Base-by-base conservation (phyloP, 345 rosid genomes). In the Populus tremula region DNA sequence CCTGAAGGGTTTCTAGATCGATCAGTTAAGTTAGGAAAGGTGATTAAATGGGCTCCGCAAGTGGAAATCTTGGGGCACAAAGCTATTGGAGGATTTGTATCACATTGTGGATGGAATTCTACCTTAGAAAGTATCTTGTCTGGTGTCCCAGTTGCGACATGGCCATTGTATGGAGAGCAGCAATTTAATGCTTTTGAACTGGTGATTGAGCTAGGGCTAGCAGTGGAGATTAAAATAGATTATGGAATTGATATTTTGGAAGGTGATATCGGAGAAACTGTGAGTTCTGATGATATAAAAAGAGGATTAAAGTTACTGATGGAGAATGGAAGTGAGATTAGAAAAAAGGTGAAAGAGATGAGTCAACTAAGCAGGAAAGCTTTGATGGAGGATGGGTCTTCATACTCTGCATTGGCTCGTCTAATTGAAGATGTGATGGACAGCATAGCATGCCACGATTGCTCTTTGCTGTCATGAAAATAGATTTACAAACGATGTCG, bases 31-130 rank as follows among this genome's bases (percentile, higher is more conserved):
- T 31, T 74, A 7, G 77, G 77, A 3, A 74, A 74, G 45, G 59
- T 74, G 7, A 64, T 45, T 23, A 70, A 70, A 8, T 74, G 77
- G 77, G 76, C 76, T 47, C 76, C 69, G 4, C 76, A 73, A 41
- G 39, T 9, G 6, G 14, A 35, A 17, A 4, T 74, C 21, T 12
- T 74, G 27, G 77, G 70, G 4, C 77, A 74, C 69, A 59, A 18
- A 20, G 70, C 77, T 0, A 18, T 74, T 9, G 77, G 77, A 18
- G 77, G 70, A 11, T 74, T 74, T 45, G 77, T 74, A 1, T 74
- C 77, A 1, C 77, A 74, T 23, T 74, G 77, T 7, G 77, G 77
- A 20, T 74, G 70, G 77, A 74, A 74, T 20, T 74, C 77, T 8
- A 3, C 13, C 1, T 12, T 74, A 11, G 77, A 74, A 61, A 74